Evolutionary conservation across 1,139 yeast species (phyloP).

Genomic region (Insectozyma bohioensis): DNA sequence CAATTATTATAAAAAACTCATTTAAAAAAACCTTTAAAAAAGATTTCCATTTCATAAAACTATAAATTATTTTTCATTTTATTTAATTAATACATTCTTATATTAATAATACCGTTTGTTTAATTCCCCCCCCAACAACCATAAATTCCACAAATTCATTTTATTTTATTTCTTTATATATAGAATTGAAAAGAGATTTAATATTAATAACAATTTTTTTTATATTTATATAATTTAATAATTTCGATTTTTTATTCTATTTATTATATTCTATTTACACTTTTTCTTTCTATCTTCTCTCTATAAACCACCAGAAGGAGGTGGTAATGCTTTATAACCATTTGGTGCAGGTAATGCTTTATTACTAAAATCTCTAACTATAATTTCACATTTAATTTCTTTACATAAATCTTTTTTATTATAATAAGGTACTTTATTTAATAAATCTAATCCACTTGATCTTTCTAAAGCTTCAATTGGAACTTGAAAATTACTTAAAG

Average conservation of each 20-base stretch:
- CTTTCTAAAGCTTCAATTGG: conserved; percentile 89
- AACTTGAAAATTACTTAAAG: conserved; percentile 75
- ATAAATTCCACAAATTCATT: neutral
- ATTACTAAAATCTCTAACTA: conserved; percentile 74
- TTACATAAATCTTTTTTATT: conserved; percentile 70
- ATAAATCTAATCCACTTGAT: conserved; percentile 78
- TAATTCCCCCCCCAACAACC: too few relatives aligned
- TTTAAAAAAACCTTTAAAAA: too few relatives aligned
- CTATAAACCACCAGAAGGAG: too few relatives aligned
- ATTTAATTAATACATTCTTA: too few relatives aligned
- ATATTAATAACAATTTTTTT: neutral
- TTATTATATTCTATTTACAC: neutral
- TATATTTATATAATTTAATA: neutral
- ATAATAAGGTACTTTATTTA: conserved; percentile 63
- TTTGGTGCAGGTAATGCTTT: conserved; percentile 24
- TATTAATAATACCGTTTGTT: too few relatives aligned
- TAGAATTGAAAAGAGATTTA: neutral
- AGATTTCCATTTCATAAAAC: too few relatives aligned
- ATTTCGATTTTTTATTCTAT: too few relatives aligned
- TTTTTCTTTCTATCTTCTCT: conserved; percentile 2
- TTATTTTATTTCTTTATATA: neutral
- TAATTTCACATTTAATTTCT: conserved; percentile 76
- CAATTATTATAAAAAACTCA: too few relatives aligned
- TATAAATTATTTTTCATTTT: too few relatives aligned
- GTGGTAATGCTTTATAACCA: too few relatives aligned